Conservation (phyloP, 257 asterid genomes). For the Schizonepeta tenuifolia region DNA sequence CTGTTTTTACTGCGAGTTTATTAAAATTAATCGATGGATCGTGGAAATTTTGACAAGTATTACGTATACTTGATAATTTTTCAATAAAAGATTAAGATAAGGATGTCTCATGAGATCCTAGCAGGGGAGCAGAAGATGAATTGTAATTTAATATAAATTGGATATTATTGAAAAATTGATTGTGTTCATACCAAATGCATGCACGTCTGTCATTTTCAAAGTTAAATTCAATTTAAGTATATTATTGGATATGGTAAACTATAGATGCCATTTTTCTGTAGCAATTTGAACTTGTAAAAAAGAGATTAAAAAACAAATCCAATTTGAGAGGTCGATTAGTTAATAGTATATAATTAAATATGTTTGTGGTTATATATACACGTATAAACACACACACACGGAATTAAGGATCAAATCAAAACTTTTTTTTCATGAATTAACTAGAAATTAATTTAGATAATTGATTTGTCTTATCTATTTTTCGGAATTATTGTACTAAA, state of each 20-base stretch:
- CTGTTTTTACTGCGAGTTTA: conserved; percentile 10
- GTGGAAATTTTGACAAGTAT: conserved; percentile 28
- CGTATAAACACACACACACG: too few species aligned
- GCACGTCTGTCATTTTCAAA: conserved; percentile 31
- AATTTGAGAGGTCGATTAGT: background rate
- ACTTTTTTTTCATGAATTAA: too few species aligned
- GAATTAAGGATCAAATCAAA: too few species aligned
- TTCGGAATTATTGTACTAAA: too few species aligned
- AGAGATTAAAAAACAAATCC: background rate
- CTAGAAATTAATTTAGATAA: too few species aligned
- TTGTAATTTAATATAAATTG: conserved; percentile 20
- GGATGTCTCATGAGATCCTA: conserved; percentile 31
- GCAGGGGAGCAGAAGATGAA: conserved; percentile 30
- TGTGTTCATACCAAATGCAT: conserved; percentile 22
- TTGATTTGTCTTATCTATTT: too few species aligned
- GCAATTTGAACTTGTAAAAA: background rate
- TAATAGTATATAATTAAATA: background rate
- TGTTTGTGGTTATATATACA: background rate
- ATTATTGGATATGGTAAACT: conserved; percentile 8
- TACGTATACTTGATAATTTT: background rate
- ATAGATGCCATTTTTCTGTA: background rate
- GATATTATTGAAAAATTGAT: background rate
- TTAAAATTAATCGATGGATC: conserved; percentile 2
- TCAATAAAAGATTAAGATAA: background rate
- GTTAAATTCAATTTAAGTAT: background rate